Evolutionary conservation across 768 basidiomycete species (phyloP), one percentile per base, ranked within the genome.

Genomic region (Tricholoma saponaceum): DNA sequence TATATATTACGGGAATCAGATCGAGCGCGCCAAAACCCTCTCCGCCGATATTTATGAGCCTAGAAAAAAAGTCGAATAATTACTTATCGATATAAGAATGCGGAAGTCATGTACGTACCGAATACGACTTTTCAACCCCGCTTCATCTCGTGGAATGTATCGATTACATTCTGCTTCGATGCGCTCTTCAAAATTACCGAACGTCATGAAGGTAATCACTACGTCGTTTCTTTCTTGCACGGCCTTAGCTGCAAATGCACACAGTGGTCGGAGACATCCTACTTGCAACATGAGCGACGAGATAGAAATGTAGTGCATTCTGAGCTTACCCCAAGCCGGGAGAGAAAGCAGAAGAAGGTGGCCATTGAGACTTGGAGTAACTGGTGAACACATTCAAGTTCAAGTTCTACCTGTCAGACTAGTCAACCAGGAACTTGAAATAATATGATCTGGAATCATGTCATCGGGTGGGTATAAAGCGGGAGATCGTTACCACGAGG

Each of bases 341-440:
- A 43, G 20, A 43, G 18, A 43, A 18, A 35, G 55, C 28, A 49
- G 62, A 16, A 50, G 13, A 8, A 54, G 58, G 13, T 54, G 55
- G n/a, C 49, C 14, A 30, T 6, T 39, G 37, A 5, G 37, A 39
- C 4, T 39, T 14, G 37, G 14, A n/a, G 37, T 39, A 39, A n/a
- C 37, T n/a, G 3, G 37, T 39, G 37, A 39, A 39, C 37, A 13
- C 37, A 39, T n/a, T n/a, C n/a, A n/a, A n/a, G n/a, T n/a, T n/a
- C n/a, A n/a, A n/a, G n/a, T 39, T 39, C 14, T 39, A 39, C 37
- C 2, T 32, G 30, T 8, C 30, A 32, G 12, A 32, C 30, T 2
- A 4, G 7, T 32, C 30, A 8, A 32, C 12, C 7, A 32, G 12
- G 30, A 8, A 32, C 8, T 8, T 32, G 30, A 32, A 32, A 32